Evolutionary conservation across 2,329 filamentous ascomycete species (phyloP).

Genomic region (Verticillium dahliae): DNA sequence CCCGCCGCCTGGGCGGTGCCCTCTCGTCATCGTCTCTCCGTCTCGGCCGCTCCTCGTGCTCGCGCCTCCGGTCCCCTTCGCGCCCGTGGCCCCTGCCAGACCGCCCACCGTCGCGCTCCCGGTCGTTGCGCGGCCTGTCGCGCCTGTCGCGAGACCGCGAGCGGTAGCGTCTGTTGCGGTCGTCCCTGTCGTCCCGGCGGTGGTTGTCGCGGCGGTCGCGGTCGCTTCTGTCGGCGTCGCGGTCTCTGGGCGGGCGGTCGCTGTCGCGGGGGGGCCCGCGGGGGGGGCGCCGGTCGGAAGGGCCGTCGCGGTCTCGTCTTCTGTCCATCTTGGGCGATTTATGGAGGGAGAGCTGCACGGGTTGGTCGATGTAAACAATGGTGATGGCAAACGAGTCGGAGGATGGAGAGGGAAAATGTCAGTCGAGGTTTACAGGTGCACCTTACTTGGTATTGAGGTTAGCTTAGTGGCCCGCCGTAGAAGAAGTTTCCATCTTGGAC

Average conservation of each 20-base stretch:
- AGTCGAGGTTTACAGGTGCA: too few relatives aligned
- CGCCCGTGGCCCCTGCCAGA: slow-evolving; percentile 17
- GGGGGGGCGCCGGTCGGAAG: slow-evolving; percentile 27
- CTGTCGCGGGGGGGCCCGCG: slow-evolving; percentile 22
- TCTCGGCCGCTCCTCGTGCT: slow-evolving; percentile 24
- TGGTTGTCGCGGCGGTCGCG: slow-evolving; percentile 21
- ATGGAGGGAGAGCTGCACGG: not conserved
- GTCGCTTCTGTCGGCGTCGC: slow-evolving; percentile 21
- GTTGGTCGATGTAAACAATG: too few relatives aligned
- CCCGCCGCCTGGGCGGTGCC: slow-evolving; percentile 13
- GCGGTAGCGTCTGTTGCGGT: slow-evolving; percentile 20
- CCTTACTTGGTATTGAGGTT: too few relatives aligned
- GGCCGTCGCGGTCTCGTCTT: slow-evolving; percentile 49
- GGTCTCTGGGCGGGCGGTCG: slow-evolving; percentile 20
- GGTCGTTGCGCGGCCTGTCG: slow-evolving; percentile 23
- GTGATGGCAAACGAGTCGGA: too few relatives aligned
- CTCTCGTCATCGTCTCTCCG: slow-evolving; percentile 14
- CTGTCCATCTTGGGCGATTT: slow-evolving; percentile 1
- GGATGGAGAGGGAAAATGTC: too few relatives aligned
- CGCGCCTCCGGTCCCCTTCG: slow-evolving; percentile 26
- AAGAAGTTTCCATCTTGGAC: too few relatives aligned
- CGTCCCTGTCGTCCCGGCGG: slow-evolving; percentile 15
- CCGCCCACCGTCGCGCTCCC: slow-evolving; percentile 22
- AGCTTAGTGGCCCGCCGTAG: too few relatives aligned
- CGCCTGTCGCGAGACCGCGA: slow-evolving; percentile 25